Evolutionary conservation across 768 basidiomycete genomes (phyloP).

Genomic region (Lactarius akahatsu): DNA sequence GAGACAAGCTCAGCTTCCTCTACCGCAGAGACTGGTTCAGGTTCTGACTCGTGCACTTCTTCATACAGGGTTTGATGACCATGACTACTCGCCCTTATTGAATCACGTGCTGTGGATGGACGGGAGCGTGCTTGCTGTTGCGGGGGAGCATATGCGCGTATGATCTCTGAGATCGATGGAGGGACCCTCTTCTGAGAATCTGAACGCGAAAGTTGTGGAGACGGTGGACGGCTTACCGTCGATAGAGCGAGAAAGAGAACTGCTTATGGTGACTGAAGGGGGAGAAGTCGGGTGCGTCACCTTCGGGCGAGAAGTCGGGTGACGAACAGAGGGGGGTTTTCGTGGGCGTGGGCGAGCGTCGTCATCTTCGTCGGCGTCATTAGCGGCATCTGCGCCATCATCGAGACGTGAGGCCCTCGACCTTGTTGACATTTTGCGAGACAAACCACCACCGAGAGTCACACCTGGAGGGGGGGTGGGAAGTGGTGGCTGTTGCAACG

Average conservation of each 20-base stretch:
- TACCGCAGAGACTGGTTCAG: slow-evolving; percentile 49
- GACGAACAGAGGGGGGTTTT: slow-evolving; percentile 31
- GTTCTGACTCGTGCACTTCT: slow-evolving; percentile 48
- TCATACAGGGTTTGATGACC: slow-evolving; percentile 48
- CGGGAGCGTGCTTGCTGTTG: slow-evolving; percentile 51
- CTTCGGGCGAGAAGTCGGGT: slow-evolving; percentile 28
- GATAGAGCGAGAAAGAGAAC: slow-evolving; percentile 13
- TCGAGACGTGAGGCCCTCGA: slow-evolving; percentile 37
- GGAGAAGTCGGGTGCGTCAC: slow-evolving; percentile 10
- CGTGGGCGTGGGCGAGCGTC: slow-evolving; percentile 11
- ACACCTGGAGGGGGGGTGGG: slow-evolving; percentile 82
- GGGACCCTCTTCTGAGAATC: slow-evolving; percentile 47
- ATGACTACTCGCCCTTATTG: slow-evolving; percentile 47
- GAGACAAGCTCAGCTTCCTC: slow-evolving; percentile 67
- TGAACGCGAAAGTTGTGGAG: slow-evolving; percentile 29
- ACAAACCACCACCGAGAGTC: slow-evolving; percentile 50
- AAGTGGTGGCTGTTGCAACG: slow-evolving; percentile 78
- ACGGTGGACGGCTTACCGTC: slow-evolving; percentile 27
- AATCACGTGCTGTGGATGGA: slow-evolving; percentile 46
- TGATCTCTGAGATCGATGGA: slow-evolving; percentile 88
- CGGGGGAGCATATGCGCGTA: slow-evolving; percentile 72
- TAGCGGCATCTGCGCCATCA: slow-evolving; percentile 60
- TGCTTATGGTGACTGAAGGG: slow-evolving; percentile 7
- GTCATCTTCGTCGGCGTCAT: slow-evolving; percentile 28
- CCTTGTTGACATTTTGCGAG: slow-evolving; percentile 35